Evolutionary conservation across 371 early-diverging fungal genomes (phyloP).

Genomic region (Basidiobolus meristosporus): DNA sequence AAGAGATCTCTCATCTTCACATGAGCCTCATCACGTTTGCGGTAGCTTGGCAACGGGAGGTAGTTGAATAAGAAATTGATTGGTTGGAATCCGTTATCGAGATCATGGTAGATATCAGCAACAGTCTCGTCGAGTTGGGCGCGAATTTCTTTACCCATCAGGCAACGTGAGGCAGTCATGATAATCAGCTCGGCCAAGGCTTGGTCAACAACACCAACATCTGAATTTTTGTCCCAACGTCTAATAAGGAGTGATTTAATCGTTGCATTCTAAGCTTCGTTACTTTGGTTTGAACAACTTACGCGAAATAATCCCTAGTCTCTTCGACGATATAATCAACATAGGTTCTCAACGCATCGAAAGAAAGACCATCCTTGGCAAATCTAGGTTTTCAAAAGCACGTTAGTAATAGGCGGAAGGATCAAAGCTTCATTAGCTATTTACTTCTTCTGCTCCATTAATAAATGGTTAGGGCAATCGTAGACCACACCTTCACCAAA

Average conservation of each 20-base stretch:
- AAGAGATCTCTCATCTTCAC: conserved; percentile 63
- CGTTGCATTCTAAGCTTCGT: background rate
- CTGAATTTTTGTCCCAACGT: conserved; percentile 25
- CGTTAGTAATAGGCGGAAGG: background rate
- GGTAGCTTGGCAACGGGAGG: conserved; percentile 64
- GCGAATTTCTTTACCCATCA: conserved; percentile 89
- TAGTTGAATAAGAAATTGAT: conserved; percentile 82
- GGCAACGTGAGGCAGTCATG: conserved; percentile 82
- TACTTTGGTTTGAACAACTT: conserved; percentile 2
- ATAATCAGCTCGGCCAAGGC: conserved; percentile 83
- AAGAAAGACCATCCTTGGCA: conserved; percentile 79
- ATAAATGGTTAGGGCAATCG: conserved; percentile 76
- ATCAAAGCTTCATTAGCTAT: background rate
- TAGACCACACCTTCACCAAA: conserved; percentile 94
- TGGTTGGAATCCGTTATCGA: too few relatives aligned
- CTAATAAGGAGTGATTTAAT: conserved; percentile 1
- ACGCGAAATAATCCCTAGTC: conserved; percentile 48
- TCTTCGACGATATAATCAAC: conserved; percentile 78
- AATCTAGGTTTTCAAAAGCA: conserved; percentile 35
- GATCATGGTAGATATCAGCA: conserved; percentile 81
- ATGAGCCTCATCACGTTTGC: conserved; percentile 73
- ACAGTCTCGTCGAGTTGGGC: conserved; percentile 56
- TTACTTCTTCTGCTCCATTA: conserved; percentile 95
- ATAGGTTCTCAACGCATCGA: conserved; percentile 69
- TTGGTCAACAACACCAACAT: conserved; percentile 40